A percentile compares a stretch with the other conserved stretches of the same genome.
Evolutionary conservation across 495 filamentous ascomycete species (phyloP).

Genomic region (Polyplosphaeria fusca): DNA sequence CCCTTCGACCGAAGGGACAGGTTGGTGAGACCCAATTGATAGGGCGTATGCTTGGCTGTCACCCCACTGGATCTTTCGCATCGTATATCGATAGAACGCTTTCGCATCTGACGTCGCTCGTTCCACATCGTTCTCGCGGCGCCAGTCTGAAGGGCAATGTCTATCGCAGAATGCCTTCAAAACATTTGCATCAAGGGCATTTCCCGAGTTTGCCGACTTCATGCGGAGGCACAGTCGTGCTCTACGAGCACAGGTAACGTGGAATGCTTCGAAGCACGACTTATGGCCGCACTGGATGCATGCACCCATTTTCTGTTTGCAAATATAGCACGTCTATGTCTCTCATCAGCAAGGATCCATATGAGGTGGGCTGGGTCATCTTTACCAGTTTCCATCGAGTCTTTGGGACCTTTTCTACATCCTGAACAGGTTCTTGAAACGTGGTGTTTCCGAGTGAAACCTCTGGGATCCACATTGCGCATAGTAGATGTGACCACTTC

Average conservation of each 20-base stretch:
- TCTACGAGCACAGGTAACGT: conserved; percentile 90
- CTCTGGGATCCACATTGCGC: conserved; percentile 98
- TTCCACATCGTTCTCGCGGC: conserved; percentile 77
- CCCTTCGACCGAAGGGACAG: conserved; percentile 55
- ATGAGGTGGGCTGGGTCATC: not conserved
- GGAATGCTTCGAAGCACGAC: conserved; percentile 94
- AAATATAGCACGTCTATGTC: conserved; percentile 81
- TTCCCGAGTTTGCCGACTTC: conserved; percentile 79
- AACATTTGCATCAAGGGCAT: conserved; percentile 81
- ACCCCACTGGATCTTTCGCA: conserved; percentile 85
- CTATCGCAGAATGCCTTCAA: conserved; percentile 96
- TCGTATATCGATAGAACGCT: conserved; percentile 79
- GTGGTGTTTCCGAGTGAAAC: conserved; percentile 92
- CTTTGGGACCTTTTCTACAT: conserved; percentile 94
- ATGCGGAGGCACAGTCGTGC: conserved; percentile 90
- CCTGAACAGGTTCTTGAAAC: conserved; percentile 97
- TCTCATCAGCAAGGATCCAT: conserved; percentile 9
- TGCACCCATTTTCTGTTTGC: conserved; percentile 93
- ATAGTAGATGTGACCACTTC: conserved; percentile 94
- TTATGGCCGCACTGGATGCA: conserved; percentile 99
- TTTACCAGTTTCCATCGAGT: conserved; percentile 78
- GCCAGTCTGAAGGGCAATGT: conserved; percentile 88
- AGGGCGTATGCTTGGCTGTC: conserved; percentile 85
- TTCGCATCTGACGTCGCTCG: conserved; percentile 62
- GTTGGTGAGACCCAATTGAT: conserved; percentile 65